A percentile compares a stretch with the other conserved stretches of the same genome.
Evolutionary conservation across 192 early-diverging fungal species (phyloP).

Genomic region (Coemansia sp.): DNA sequence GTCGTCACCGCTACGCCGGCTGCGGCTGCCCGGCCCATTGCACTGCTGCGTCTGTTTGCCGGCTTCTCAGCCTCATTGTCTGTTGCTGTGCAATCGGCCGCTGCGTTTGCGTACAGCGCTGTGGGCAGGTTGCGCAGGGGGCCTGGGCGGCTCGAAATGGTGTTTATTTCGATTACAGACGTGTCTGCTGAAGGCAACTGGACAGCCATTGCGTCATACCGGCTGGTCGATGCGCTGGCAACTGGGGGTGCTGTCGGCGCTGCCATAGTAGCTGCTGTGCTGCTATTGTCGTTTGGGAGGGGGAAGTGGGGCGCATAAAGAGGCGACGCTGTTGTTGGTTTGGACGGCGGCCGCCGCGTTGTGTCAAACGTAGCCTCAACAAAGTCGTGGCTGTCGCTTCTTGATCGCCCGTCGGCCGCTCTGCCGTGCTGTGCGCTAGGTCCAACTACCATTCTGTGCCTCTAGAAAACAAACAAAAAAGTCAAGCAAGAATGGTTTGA

Average conservation of each 20-base stretch:
- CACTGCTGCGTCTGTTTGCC: slow-evolving; percentile 1
- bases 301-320: slow-evolving; percentile 39
- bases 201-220: slow-evolving; percentile 16
- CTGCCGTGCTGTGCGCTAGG: background rate
- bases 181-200: slow-evolving; percentile 23
- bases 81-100: background rate
- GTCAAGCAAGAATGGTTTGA: background rate
- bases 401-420: background rate
- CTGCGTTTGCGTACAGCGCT: slow-evolving; percentile 11
- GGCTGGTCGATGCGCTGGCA: slow-evolving; percentile 5
- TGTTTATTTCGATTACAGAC: slow-evolving; percentile 22
- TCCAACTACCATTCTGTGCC: background rate
- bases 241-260: background rate
- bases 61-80: slow-evolving; percentile 4
- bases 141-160: slow-evolving; percentile 6
- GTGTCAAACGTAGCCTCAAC: slow-evolving; percentile 43
- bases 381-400: slow-evolving; percentile 35
- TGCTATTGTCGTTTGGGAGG: slow-evolving; percentile 3
- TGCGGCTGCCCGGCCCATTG: slow-evolving; percentile 15
- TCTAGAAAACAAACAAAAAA: background rate
- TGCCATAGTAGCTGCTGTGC: background rate
- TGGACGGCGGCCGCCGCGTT: background rate
- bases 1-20: slow-evolving; percentile 25
- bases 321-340: background rate
- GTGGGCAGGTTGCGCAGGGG: slow-evolving; percentile 24